phyloP scores from a whole-genome alignment of 2,329 filamentous ascomycete species.

The Phyllachora maydis region DNA sequence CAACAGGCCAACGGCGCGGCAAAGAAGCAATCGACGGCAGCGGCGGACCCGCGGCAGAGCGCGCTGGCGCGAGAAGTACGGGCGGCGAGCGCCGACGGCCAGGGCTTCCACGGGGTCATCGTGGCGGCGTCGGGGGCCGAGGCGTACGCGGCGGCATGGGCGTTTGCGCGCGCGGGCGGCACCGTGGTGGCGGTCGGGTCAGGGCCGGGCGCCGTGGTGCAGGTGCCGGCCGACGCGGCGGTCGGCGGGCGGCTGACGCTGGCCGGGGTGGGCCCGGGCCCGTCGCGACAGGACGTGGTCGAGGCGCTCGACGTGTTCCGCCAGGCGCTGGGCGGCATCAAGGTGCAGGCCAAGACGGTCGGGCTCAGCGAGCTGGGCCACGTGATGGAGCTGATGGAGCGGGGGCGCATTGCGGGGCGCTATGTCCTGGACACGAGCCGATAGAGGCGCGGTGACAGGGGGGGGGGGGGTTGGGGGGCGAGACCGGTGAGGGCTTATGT shows the following conservation, averaged over 20 bases:
- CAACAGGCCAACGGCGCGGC: conserved; percentile 43
- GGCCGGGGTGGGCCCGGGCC: conserved; percentile 46
- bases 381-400: conserved; percentile 29
- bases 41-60: too few species aligned
- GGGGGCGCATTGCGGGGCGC: conserved; percentile 26
- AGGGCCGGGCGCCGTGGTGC: conserved; percentile 36
- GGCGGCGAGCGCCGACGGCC: conserved; percentile 36
- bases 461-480: too few species aligned
- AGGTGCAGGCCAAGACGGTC: conserved; percentile 42
- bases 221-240: conserved; percentile 41
- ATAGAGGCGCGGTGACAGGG: too few species aligned
- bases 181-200: conserved; percentile 46
- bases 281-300: conserved; percentile 39
- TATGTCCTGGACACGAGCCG: conserved; percentile 5
- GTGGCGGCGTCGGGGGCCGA: conserved; percentile 44
- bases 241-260: conserved; percentile 46
- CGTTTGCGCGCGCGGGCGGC: conserved; percentile 40
- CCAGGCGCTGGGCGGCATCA: conserved; percentile 41
- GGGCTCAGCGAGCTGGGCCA: conserved; percentile 36
- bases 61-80: too few species aligned
- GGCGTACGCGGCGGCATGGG: conserved; percentile 44
- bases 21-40: too few species aligned
- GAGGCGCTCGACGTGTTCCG: conserved; percentile 47
- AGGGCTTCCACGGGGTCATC: conserved; percentile 45
- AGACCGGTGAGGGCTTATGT: too few species aligned